phyloP scores from a whole-genome alignment of 2,329 filamentous ascomycete species.

The Cryoendolithus antarcticus region DNA sequence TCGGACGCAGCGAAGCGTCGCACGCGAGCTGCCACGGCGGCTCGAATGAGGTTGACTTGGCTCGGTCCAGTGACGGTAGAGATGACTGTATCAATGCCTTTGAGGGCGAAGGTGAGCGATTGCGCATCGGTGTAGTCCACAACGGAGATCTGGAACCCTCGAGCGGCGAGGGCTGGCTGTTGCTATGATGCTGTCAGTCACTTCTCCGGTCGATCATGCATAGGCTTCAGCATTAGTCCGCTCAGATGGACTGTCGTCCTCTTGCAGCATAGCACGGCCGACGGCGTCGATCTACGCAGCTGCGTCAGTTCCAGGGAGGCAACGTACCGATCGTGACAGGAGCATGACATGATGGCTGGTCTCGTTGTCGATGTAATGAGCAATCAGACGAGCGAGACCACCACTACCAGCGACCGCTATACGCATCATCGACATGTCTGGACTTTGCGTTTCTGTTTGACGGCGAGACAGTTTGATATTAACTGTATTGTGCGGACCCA shows the following conservation, averaged over 20 bases:
- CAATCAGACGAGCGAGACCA: slow-evolving; percentile 46
- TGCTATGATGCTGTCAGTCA: slow-evolving; percentile 27
- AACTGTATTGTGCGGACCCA: too few relatives aligned
- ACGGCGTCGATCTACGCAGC: too few relatives aligned
- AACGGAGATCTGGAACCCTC: slow-evolving; percentile 53
- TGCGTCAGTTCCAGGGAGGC: too few relatives aligned
- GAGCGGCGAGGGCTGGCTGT: slow-evolving; percentile 41
- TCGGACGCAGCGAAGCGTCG: slow-evolving; percentile 62
- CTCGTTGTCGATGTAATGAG: slow-evolving; percentile 45
- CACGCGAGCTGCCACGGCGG: slow-evolving; percentile 52
- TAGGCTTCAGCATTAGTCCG: too few relatives aligned
- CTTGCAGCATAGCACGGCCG: too few relatives aligned
- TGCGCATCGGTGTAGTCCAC: slow-evolving; percentile 54
- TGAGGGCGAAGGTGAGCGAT: slow-evolving; percentile 52
- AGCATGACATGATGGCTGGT: slow-evolving; percentile 58
- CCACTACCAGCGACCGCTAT: slow-evolving; percentile 51
- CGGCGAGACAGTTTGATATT: too few relatives aligned
- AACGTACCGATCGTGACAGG: slow-evolving; percentile 51
- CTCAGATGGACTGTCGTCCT: too few relatives aligned
- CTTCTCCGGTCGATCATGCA: too few relatives aligned
- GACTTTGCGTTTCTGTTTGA: too few relatives aligned
- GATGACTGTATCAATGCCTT: slow-evolving; percentile 61
- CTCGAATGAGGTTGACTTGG: slow-evolving; percentile 61
- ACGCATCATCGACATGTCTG: slow-evolving; percentile 38
- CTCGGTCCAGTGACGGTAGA: slow-evolving; percentile 56